Percentiles rank a stretch among this genome's conserved stretches.
phyloP scores from a whole-genome alignment of 202 grass and related monocot species.

The Hordeum pubiflorum region DNA sequence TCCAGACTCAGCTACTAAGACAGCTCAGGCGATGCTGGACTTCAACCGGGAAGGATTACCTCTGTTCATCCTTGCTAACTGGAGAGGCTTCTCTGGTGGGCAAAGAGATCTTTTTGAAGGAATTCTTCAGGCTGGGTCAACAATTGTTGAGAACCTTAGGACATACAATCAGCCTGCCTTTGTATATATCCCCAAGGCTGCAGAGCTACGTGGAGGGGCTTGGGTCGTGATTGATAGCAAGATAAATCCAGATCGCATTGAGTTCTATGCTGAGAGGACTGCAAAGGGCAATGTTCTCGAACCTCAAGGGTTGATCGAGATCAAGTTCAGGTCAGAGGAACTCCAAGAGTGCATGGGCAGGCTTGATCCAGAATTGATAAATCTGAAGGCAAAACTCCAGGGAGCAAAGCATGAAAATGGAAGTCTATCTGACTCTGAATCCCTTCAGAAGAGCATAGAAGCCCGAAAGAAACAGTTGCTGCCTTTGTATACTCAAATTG shows the following conservation, averaged over 20 bases:
- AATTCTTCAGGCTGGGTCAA: constrained; percentile 82
- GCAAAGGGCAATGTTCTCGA: constrained; percentile 84
- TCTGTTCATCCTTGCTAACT: constrained; percentile 81
- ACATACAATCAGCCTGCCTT: constrained; percentile 83
- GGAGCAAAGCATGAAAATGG: constrained; percentile 38
- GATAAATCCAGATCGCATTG: constrained; percentile 75
- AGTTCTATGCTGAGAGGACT: constrained; percentile 76
- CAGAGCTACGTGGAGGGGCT: constrained; percentile 76
- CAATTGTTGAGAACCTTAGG: constrained; percentile 80
- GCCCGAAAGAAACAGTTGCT: constrained; percentile 55
- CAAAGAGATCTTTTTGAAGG: constrained; percentile 90
- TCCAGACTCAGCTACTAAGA: constrained; percentile 80
- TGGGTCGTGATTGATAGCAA: constrained; percentile 89
- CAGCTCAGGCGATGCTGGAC: constrained; percentile 62
- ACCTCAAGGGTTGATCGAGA: constrained; percentile 77
- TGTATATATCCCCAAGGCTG: constrained; percentile 82
- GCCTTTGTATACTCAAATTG: constrained; percentile 75
- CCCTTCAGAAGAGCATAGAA: constrained; percentile 50
- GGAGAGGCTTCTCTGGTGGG: constrained; percentile 85
- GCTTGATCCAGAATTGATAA: constrained; percentile 63
- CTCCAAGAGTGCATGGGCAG: constrained; percentile 71
- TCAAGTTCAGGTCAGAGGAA: constrained; percentile 74
- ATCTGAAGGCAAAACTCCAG: constrained; percentile 50
- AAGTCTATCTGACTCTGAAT: constrained; percentile 28
- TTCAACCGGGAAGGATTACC: constrained; percentile 81